Evolutionary conservation across 75 land plant species (phyloP), one percentile per base, ranked within the genome.

Genomic region (Azolla pinnata): DNA sequence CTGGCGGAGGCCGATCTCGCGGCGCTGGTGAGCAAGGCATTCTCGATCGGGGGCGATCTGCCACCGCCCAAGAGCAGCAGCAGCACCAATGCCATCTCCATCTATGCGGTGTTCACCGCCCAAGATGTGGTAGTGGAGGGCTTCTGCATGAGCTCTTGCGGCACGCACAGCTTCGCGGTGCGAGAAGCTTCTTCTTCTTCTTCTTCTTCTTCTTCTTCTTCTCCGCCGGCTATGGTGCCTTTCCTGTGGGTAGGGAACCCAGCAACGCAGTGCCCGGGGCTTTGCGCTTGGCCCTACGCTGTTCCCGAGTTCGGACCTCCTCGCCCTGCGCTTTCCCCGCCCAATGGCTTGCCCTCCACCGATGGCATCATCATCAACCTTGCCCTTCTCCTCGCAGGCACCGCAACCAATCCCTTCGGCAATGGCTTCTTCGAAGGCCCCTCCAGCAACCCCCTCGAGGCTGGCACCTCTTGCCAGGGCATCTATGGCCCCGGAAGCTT

Each of bases 111-210:
- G 2, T 67, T 85, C 9, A 85, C 88, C 2, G 70, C 85, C 3
- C 35, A 57, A 1, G 81, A 81, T 55, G 85, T 85, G 4, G 34
- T 31, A 14, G 85, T 85, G 31, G 83, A 81, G 45, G 75, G 88
- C n/a, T 90, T 90, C 67, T 90, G 96, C 62, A 60, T 67, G 70
- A 63, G 57, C 55, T 44, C 75, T 40, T 84, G 87, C 67, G 83
- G 82, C 21, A 26, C 61, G 31, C 87, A 84, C 60, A 69, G 64
- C 30, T 69, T 65, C 24, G 28, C 29, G 10, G 47, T 2, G 26
- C 17, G 19, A 26, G 33, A 20, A 12, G 12, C 21, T 1, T 21
- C 49, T n/a, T 4, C 59, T 1, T 25, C 33, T 14, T 12, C 21
- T 1, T 21, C 49, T n/a, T 4, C 59, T 1, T 4, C 16, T 34